phyloP scores from a whole-genome alignment of 176 grass and related monocot genomes.

The Typha latifolia region DNA sequence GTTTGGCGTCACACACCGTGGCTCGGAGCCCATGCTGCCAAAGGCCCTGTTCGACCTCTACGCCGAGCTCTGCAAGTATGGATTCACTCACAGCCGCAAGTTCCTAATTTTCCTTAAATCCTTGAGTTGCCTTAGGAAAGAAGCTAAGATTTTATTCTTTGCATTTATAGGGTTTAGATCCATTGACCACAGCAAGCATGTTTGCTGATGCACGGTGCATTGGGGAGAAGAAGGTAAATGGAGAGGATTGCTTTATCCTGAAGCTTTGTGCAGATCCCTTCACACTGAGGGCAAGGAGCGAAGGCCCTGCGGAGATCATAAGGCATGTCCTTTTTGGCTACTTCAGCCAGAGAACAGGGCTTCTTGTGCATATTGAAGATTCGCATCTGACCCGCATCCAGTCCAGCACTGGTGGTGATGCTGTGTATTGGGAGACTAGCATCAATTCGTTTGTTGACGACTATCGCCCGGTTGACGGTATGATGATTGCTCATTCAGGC shows the following conservation, averaged over 20 bases:
- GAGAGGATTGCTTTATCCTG: slow-evolving; percentile 81
- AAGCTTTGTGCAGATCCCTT: slow-evolving; percentile 68
- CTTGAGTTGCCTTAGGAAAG: not conserved
- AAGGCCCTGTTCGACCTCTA: slow-evolving; percentile 77
- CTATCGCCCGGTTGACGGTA: slow-evolving; percentile 64
- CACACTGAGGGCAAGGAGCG: slow-evolving; percentile 62
- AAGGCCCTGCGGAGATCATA: slow-evolving; percentile 74
- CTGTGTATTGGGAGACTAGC: slow-evolving; percentile 80
- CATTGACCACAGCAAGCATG: slow-evolving; percentile 66
- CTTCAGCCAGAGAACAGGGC: slow-evolving; percentile 71
- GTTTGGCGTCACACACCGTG: slow-evolving; percentile 87
- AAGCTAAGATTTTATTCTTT: not conserved
- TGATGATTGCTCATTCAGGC: slow-evolving; percentile 63
- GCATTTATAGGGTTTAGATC: slow-evolving; percentile 58
- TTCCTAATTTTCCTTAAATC: not conserved
- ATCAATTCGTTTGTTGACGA: slow-evolving; percentile 73
- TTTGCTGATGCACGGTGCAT: slow-evolving; percentile 68
- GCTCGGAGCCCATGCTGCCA: slow-evolving; percentile 67
- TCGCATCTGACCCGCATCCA: slow-evolving; percentile 78
- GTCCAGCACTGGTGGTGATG: slow-evolving; percentile 62
- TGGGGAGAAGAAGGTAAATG: slow-evolving; percentile 71
- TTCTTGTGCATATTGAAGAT: slow-evolving; percentile 65
- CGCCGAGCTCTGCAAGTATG: slow-evolving; percentile 67
- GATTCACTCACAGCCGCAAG: not conserved
- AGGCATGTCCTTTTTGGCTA: slow-evolving; percentile 79